phyloP scores from a whole-genome alignment of 2,329 filamentous ascomycete species.

The Aspergillus niger region DNA sequence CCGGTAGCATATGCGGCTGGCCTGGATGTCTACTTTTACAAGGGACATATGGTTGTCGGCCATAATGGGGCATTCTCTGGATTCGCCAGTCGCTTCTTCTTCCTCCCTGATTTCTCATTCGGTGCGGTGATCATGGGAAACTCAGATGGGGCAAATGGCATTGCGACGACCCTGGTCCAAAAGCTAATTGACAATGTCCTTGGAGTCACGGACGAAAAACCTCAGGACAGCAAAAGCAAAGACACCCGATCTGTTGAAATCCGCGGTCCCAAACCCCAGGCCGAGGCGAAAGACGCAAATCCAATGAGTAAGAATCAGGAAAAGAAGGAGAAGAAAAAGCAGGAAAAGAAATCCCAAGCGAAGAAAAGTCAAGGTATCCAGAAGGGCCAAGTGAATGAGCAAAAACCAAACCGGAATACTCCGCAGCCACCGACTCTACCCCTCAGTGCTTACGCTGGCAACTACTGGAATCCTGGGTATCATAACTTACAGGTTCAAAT shows the following conservation, averaged over 20 bases:
- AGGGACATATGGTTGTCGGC: conserved; percentile 29
- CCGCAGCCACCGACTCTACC: conserved; percentile 16
- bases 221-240: conserved; percentile 19
- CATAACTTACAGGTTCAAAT: conserved; percentile 27
- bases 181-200: conserved; percentile 29
- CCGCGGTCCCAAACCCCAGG: neutral
- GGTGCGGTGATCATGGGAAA: conserved; percentile 35
- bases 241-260: neutral
- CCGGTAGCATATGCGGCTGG: conserved; percentile 29
- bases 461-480: conserved; percentile 31
- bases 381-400: neutral
- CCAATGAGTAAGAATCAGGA: neutral
- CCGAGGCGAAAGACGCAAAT: neutral
- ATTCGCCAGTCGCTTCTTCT: conserved; percentile 29
- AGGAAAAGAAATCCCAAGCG: conserved; percentile 10
- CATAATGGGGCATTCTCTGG: conserved; percentile 34
- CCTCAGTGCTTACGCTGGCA: conserved; percentile 26
- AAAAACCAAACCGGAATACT: neutral
- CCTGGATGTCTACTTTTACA: conserved; percentile 31
- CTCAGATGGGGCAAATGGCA: conserved; percentile 16
- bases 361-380: neutral
- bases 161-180: conserved; percentile 21
- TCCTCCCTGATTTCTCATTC: conserved; percentile 31
- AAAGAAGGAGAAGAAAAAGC: conserved; percentile 4
- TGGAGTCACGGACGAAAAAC: conserved; percentile 19